Conservation (phyloP, 108 stramenopile genomes). For the Aurantiochytrium sp. region DNA sequence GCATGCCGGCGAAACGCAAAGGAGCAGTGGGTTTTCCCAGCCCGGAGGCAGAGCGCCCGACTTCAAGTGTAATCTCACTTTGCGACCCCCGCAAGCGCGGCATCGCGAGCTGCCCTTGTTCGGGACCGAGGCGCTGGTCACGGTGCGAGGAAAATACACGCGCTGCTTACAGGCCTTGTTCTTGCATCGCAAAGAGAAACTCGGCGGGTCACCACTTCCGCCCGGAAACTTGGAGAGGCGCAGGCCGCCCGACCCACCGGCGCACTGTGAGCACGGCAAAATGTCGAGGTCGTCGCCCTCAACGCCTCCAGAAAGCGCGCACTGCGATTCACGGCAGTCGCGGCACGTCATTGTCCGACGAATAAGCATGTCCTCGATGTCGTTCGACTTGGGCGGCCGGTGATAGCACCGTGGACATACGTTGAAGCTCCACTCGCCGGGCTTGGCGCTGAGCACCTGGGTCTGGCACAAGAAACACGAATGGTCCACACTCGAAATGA, state of each 20-base stretch:
- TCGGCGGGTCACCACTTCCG: neutral
- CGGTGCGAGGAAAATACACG: neutral
- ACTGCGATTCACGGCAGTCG: neutral
- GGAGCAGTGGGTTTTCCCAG: neutral
- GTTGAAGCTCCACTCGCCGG: neutral
- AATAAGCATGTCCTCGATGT: neutral
- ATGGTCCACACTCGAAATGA: neutral
- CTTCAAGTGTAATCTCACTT: neutral
- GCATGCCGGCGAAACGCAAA: neutral
- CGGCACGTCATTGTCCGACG: neutral
- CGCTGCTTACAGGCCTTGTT: neutral
- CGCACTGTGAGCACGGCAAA: neutral
- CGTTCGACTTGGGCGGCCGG: neutral
- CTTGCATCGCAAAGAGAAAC: neutral
- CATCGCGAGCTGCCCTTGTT: neutral
- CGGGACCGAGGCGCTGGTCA: neutral
- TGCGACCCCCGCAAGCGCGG: neutral
- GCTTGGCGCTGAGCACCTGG: neutral
- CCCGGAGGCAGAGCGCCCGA: neutral
- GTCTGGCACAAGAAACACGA: neutral
- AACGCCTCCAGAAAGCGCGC: neutral
- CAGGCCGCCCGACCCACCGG: neutral
- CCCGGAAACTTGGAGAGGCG: neutral
- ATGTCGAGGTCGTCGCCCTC: neutral
- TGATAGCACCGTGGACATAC: neutral